Percentiles rank a stretch among this genome's conserved stretches.
Evolutionary conservation across 2,329 filamentous ascomycete species (phyloP).

Genomic region (Exophiala aquamarina): DNA sequence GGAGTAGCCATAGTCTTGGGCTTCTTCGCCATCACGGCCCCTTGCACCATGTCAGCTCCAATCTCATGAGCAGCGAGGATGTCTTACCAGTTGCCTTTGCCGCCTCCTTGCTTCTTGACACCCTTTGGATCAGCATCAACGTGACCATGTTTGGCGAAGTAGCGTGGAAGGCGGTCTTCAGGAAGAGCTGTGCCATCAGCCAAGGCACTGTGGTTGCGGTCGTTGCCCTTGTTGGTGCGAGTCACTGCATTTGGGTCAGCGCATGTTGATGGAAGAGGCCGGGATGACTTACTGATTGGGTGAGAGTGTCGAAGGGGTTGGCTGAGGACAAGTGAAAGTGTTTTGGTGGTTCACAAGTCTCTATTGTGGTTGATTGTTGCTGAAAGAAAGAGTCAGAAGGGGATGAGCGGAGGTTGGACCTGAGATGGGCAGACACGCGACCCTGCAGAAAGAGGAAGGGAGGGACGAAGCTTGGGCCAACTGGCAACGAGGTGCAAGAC

Average conservation of each 20-base stretch:
- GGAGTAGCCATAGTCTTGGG: constrained; percentile 79
- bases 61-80: constrained; percentile 5
- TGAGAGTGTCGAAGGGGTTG: constrained; percentile 3
- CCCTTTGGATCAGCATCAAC: constrained; percentile 83
- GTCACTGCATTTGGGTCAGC: constrained; percentile 67
- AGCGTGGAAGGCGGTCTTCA: constrained; percentile 79
- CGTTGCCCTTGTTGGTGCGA: constrained; percentile 93
- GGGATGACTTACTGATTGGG: constrained; percentile 24
- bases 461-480: constrained; percentile 24
- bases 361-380: constrained; percentile 17
- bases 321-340: constrained; percentile 8
- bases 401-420: constrained; percentile 19
- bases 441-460: constrained; percentile 14
- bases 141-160: constrained; percentile 86
- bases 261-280: not conserved
- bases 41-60: constrained; percentile 46
- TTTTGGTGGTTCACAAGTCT: constrained; percentile 1
- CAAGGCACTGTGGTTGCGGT: constrained; percentile 81
- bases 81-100: constrained; percentile 89
- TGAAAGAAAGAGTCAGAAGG: constrained; percentile 16
- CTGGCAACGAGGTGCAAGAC: constrained; percentile 1
- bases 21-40: constrained; percentile 80
- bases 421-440: constrained; percentile 19
- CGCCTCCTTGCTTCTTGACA: constrained; percentile 93
- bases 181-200: constrained; percentile 70